These are phyloP conservation scores for Pichia inconspicua DNA, from an alignment of 1,139 yeast genomes.

Conservation along the genomic window DNA sequence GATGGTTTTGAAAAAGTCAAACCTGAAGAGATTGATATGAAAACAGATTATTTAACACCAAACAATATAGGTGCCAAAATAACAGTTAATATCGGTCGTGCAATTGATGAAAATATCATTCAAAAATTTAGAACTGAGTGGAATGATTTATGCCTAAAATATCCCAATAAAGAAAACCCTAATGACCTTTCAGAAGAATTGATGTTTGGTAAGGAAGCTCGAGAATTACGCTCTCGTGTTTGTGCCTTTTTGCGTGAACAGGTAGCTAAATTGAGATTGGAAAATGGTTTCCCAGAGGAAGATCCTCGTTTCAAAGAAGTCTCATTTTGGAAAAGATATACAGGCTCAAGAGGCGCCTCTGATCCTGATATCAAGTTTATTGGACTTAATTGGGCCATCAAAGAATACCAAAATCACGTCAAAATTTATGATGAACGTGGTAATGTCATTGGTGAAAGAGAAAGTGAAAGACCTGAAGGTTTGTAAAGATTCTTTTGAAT, in stretches of 20 bases:
- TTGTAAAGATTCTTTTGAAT: background rate
- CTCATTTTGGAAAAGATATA: slow-evolving; percentile 63
- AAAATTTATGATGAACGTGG: slow-evolving; percentile 29
- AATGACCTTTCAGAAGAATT: slow-evolving; percentile 55
- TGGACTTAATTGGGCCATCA: slow-evolving; percentile 76
- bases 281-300: slow-evolving; percentile 47
- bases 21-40: slow-evolving; percentile 64
- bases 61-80: slow-evolving; percentile 61
- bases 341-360: slow-evolving; percentile 54
- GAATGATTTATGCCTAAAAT: slow-evolving; percentile 51
- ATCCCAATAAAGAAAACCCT: slow-evolving; percentile 39
- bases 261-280: slow-evolving; percentile 51
- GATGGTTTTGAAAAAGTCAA: slow-evolving; percentile 82
- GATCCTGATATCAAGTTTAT: slow-evolving; percentile 62
- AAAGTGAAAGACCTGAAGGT: slow-evolving; percentile 16
- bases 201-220: slow-evolving; percentile 56
- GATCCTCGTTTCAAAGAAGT: slow-evolving; percentile 60
- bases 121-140: slow-evolving; percentile 58
- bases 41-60: slow-evolving; percentile 38
- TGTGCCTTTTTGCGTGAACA: slow-evolving; percentile 62
- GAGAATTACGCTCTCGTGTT: slow-evolving; percentile 54
- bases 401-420: slow-evolving; percentile 53
- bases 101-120: slow-evolving; percentile 56
- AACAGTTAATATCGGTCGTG: slow-evolving; percentile 64
- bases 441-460: slow-evolving; percentile 18